phyloP scores from a whole-genome alignment of 176 grass and related monocot genomes.

The Oryza coarctata region DNA sequence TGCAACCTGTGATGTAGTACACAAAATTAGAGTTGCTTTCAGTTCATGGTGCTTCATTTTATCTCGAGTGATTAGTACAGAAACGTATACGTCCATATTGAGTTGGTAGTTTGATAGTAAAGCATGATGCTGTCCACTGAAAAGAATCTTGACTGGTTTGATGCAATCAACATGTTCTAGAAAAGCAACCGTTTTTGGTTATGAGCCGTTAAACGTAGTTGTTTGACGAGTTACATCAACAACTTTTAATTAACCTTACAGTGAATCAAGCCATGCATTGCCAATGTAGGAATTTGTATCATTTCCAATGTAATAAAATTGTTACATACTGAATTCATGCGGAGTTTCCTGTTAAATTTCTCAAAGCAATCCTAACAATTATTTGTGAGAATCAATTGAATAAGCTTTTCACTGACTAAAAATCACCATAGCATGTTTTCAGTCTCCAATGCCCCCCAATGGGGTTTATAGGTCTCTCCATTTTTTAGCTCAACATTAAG shows the following conservation, averaged over 20 bases:
- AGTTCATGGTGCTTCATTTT: not conserved
- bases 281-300: not conserved
- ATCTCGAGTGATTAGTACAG: not conserved
- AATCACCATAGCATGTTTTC: not conserved
- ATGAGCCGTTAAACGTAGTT: conserved; percentile 16
- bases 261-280: not conserved
- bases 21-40: not conserved
- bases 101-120: not conserved
- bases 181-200: conserved; percentile 7
- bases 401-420: not conserved
- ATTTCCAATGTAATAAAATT: not conserved
- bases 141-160: not conserved
- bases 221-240: conserved; percentile 1
- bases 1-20: not conserved
- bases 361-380: not conserved
- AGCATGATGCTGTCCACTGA: not conserved
- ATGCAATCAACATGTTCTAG: not conserved
- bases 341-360: not conserved
- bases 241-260: not conserved
- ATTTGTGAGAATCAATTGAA: not conserved
- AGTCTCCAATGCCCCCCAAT: not conserved
- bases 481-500: not conserved
- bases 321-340: not conserved
- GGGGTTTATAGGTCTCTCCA: not conserved
- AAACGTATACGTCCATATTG: not conserved